A percentile compares a stretch with the other conserved stretches of the same genome.
Conservation (phyloP, 495 filamentous ascomycete species). For the Xylaria nigripes region DNA sequence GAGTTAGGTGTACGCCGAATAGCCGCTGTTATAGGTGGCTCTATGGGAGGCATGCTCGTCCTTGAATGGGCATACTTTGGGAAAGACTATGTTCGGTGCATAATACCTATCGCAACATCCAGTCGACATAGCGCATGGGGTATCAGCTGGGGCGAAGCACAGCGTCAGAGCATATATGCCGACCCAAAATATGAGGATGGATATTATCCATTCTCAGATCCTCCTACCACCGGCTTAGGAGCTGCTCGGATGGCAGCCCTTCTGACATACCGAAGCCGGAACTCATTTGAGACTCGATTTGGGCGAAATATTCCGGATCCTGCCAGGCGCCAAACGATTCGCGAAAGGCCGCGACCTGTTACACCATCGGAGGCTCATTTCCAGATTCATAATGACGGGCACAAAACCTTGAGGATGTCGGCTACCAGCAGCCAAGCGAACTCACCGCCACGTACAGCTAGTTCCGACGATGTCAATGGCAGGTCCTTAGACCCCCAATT, state of each 20-base stretch:
- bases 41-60: conserved; percentile 96
- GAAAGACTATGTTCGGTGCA: conserved; percentile 80
- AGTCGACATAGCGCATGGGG: conserved; percentile 97
- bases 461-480: conserved; percentile 29
- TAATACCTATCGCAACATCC: conserved; percentile 93
- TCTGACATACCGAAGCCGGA: conserved; percentile 88
- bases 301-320: conserved; percentile 87
- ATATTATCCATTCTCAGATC: conserved; percentile 79
- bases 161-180: conserved; percentile 94
- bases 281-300: conserved; percentile 94
- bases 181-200: conserved; percentile 98
- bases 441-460: conserved; percentile 31
- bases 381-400: conserved; percentile 93
- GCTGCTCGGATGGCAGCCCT: conserved; percentile 95
- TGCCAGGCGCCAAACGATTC: conserved; percentile 68
- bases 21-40: conserved; percentile 89
- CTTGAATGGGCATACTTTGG: conserved; percentile 96
- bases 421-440: conserved; percentile 31
- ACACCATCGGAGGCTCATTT: conserved; percentile 77
- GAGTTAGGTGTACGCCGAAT: conserved; percentile 80
- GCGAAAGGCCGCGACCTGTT: conserved; percentile 50
- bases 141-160: conserved; percentile 97
- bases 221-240: conserved; percentile 76
- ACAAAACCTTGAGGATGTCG: conserved; percentile 47
- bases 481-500: conserved; percentile 63